These are phyloP conservation scores for Thalassiosira tumida DNA, from an alignment of 352 stramenopile species.

Conservation along the genomic window DNA sequence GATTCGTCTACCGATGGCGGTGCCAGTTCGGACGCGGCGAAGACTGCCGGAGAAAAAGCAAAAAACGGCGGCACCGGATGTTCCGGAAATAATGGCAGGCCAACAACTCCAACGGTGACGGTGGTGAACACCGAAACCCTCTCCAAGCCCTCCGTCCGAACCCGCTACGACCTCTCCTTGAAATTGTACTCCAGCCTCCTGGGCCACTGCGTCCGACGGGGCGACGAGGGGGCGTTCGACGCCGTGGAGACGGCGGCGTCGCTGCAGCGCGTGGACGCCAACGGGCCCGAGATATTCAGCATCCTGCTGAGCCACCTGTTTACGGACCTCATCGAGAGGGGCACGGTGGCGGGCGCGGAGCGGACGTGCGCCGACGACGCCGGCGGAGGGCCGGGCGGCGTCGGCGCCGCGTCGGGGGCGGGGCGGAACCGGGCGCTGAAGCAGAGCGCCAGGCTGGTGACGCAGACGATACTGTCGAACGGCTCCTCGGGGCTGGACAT, in stretches of 20 bases:
- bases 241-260: slow-evolving; percentile 88
- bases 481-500: slow-evolving; percentile 81
- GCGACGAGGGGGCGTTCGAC: slow-evolving; percentile 82
- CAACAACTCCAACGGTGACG: background rate
- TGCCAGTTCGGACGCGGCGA: background rate
- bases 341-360: slow-evolving; percentile 80
- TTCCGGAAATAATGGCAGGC: slow-evolving; percentile 13
- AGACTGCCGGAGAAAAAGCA: background rate
- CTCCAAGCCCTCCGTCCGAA: slow-evolving; percentile 79
- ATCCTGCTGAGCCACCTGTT: slow-evolving; percentile 89
- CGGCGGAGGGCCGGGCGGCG: slow-evolving; percentile 15
- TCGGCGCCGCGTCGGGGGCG: background rate
- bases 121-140: slow-evolving; percentile 69
- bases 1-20: slow-evolving; percentile 25
- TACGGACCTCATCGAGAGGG: slow-evolving; percentile 88
- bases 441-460: slow-evolving; percentile 88
- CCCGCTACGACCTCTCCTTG: slow-evolving; percentile 87
- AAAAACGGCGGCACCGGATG: slow-evolving; percentile 10
- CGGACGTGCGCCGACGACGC: slow-evolving; percentile 60
- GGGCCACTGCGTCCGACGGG: slow-evolving; percentile 86
- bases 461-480: slow-evolving; percentile 88
- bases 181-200: slow-evolving; percentile 90
- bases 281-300: slow-evolving; percentile 88
- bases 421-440: slow-evolving; percentile 85
- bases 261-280: slow-evolving; percentile 87